These are phyloP conservation scores for Lagenaria siceraria DNA, from an alignment of 306 rosid species.

Conservation along the genomic window DNA sequence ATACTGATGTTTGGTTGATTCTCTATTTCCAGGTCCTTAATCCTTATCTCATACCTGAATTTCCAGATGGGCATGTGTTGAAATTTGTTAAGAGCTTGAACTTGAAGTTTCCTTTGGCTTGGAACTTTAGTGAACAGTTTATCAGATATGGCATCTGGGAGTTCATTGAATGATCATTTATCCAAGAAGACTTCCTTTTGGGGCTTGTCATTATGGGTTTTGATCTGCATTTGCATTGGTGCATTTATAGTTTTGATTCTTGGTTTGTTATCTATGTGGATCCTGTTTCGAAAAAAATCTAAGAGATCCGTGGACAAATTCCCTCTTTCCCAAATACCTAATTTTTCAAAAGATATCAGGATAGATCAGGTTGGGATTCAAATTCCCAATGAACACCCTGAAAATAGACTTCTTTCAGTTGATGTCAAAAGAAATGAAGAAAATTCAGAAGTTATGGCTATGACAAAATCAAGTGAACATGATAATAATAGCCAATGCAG, in stretches of 20 bases:
- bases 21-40: constrained; percentile 22
- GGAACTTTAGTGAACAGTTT: constrained; percentile 13
- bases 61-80: constrained; percentile 22
- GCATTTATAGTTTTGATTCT: constrained; percentile 69
- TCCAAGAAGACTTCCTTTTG: constrained; percentile 56
- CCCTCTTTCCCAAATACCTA: constrained; percentile 57
- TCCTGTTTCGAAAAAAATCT: constrained; percentile 59
- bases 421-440: constrained; percentile 42
- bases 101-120: constrained; percentile 19
- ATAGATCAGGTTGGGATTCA: constrained; percentile 66
- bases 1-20: neutral
- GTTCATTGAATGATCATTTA: constrained; percentile 47
- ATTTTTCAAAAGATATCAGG: constrained; percentile 63
- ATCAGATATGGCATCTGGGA: constrained; percentile 38
- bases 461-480: constrained; percentile 51
- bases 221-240: constrained; percentile 70
- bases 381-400: constrained; percentile 38
- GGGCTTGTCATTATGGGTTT: constrained; percentile 75
- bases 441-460: constrained; percentile 44
- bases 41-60: constrained; percentile 8
- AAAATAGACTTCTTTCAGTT: constrained; percentile 29
- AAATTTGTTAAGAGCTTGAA: constrained; percentile 12
- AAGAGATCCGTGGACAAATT: constrained; percentile 45
- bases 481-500: constrained; percentile 73
- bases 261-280: constrained; percentile 64